Percentiles rank a stretch among this genome's conserved stretches.
Conservation (phyloP, 2,329 filamentous ascomycete species). For the Zarea fungicola region DNA sequence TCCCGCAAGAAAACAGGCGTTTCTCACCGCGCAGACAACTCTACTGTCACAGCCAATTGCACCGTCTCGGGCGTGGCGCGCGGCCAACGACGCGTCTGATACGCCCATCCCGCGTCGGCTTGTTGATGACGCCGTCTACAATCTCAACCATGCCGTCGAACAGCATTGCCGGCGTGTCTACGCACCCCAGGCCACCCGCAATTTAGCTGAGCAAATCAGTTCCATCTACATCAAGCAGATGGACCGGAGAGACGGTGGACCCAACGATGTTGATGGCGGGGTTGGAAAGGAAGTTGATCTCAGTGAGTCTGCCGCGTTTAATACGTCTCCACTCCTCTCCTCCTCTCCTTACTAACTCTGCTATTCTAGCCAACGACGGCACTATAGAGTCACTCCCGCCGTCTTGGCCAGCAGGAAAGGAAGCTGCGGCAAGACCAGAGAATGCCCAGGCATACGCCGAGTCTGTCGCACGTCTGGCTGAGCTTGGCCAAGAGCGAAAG, state of each 20-base stretch:
- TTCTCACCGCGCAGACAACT: constrained; percentile 58
- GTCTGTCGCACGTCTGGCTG: constrained; percentile 42
- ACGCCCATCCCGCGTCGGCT: constrained; percentile 40
- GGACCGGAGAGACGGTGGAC: constrained; percentile 33
- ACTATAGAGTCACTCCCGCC: constrained; percentile 42
- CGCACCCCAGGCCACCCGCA: constrained; percentile 61
- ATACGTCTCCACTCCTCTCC: not conserved
- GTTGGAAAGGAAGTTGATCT: constrained; percentile 40
- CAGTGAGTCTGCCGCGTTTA: constrained; percentile 27
- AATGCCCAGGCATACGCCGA: constrained; percentile 49
- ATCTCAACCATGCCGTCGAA: constrained; percentile 56
- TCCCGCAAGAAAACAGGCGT: constrained; percentile 58
- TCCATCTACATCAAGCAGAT: constrained; percentile 51
- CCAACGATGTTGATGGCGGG: constrained; percentile 31
- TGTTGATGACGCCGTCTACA: constrained; percentile 52
- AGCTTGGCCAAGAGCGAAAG: constrained; percentile 38
- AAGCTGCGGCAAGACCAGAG: constrained; percentile 31
- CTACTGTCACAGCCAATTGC: constrained; percentile 55
- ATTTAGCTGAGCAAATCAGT: constrained; percentile 70
- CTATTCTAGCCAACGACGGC: constrained; percentile 33
- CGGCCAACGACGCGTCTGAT: constrained; percentile 38
- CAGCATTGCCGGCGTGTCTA: constrained; percentile 64
- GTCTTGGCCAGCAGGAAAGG: constrained; percentile 40
- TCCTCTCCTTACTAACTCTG: not conserved
- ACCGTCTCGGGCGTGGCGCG: constrained; percentile 50